Base-by-base conservation (phyloP, 257 asterid genomes). In the Capsicum chinense region DNA sequence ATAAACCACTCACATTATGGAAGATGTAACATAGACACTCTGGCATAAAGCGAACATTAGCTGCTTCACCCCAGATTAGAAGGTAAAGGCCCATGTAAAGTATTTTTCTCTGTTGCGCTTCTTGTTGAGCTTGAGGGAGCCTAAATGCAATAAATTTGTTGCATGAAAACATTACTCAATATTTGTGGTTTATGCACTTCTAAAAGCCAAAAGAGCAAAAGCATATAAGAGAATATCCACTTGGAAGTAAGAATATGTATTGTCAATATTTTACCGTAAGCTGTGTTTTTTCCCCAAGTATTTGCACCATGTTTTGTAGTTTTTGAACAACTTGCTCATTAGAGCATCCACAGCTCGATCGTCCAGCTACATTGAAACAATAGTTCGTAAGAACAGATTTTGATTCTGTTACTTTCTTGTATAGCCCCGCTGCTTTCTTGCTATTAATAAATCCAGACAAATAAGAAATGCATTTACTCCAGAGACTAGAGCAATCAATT, bases 31-130 rank as follows among this genome's bases (percentile, higher is more conserved):
- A 94, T 58, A 97, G 90, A 87, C 98, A 97, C 94, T 97, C 99
- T 16, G 99, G 99, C 94, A 97, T 91, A 93, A 97, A 97, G 73
- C 98, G 95, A 19, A 95, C 83, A 80, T 97, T 97, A 85, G 97
- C 98, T 63, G 97, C 99, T 91, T 97, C 99, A n/a, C 99, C 99
- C 99, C 99, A 97, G 81, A 97, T 93, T 86, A 97, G 98, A 88
- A 97, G 98, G 89, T 93, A 97, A 73, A 97, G 98, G 79, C 98
- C 97, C 99, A 97, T 93, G 87, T 97, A 94, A 79, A 97, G 98
- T 86, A 97, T 86, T 90, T 92, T 97, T 83, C 98, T 89, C 85
- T 97, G 99, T 83, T 95, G 98, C 87, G 91, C 98, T 81, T 93
- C 98, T 69, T 66, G 86, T 78, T 90, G 92, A 26, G 89, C 97